Conservation (phyloP, 2,329 filamentous ascomycete genomes). For the Pyricularia grisea region DNA sequence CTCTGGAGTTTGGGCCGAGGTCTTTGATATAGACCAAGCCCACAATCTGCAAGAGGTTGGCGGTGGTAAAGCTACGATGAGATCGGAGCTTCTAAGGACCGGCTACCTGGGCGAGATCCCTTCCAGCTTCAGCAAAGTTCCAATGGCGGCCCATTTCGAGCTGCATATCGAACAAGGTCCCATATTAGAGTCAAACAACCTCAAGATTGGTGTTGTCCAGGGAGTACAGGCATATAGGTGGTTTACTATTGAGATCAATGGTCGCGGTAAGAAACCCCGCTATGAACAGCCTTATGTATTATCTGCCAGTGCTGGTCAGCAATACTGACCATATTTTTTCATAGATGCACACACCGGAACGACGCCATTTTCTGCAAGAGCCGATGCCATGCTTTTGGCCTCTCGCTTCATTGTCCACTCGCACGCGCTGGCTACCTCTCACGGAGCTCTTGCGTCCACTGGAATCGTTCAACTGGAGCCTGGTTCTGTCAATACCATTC, state of each 20-base stretch:
- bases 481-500: conserved; percentile 65
- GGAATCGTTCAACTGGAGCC: conserved; percentile 58
- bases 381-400: conserved; percentile 29
- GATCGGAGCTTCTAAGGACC: conserved; percentile 60
- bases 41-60: conserved; percentile 53
- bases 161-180: conserved; percentile 81
- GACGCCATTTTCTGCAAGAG: conserved; percentile 38
- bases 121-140: conserved; percentile 47
- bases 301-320: too few relatives aligned
- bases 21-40: conserved; percentile 50
- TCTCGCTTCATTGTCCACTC: conserved; percentile 57
- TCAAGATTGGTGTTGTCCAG: conserved; percentile 60
- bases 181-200: conserved; percentile 53
- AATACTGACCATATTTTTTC: neutral
- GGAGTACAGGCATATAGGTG: conserved; percentile 70
- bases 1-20: conserved; percentile 70
- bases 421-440: conserved; percentile 50
- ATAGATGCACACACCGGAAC: conserved; percentile 65
- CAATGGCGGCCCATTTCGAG: conserved; percentile 71
- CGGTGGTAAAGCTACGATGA: conserved; percentile 52
- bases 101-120: conserved; percentile 54
- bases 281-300: neutral
- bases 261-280: conserved; percentile 28
- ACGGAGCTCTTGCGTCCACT: conserved; percentile 56
- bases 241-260: conserved; percentile 57